These are phyloP conservation scores for Carallia pectinifolia DNA, from an alignment of 345 rosid genomes.

Conservation along the genomic window DNA sequence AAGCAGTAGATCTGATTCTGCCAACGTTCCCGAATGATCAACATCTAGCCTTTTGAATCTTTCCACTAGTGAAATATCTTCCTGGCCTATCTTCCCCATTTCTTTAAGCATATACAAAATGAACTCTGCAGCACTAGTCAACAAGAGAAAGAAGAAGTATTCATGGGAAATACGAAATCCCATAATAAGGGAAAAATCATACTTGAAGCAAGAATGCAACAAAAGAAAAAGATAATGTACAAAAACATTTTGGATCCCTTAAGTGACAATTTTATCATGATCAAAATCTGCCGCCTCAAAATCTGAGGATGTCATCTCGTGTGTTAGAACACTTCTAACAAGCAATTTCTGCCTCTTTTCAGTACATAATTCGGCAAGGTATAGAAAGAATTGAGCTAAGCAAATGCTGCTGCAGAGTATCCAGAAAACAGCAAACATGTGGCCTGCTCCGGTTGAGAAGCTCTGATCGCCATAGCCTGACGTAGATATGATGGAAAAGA, in stretches of 20 bases:
- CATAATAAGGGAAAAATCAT: neutral
- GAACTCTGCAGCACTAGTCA: slow-evolving; percentile 47
- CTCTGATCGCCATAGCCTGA: slow-evolving; percentile 60
- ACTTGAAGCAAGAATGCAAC: neutral
- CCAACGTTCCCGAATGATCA: slow-evolving; percentile 49
- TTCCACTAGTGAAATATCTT: slow-evolving; percentile 41
- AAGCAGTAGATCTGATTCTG: slow-evolving; percentile 28
- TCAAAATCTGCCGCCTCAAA: slow-evolving; percentile 49
- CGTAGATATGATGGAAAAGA: slow-evolving; percentile 51
- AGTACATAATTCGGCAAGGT: slow-evolving; percentile 44
- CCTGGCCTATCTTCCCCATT: slow-evolving; percentile 47
- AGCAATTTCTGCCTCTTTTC: slow-evolving; percentile 35
- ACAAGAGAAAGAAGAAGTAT: neutral
- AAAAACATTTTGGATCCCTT: neutral
- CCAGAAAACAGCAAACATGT: slow-evolving; percentile 54
- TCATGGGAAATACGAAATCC: too few relatives aligned
- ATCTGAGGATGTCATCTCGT: slow-evolving; percentile 35
- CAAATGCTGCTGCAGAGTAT: slow-evolving; percentile 49
- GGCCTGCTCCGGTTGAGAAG: slow-evolving; percentile 45
- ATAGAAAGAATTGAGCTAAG: slow-evolving; percentile 51
- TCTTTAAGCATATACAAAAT: slow-evolving; percentile 39
- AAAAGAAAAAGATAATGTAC: neutral
- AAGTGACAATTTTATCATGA: slow-evolving; percentile 48
- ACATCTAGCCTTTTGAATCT: slow-evolving; percentile 42
- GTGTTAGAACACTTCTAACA: slow-evolving; percentile 29